Percentiles rank a stretch among this genome's conserved stretches.
Conservation (phyloP, 108 stramenopile genomes). For the Skeletonema grethae region DNA sequence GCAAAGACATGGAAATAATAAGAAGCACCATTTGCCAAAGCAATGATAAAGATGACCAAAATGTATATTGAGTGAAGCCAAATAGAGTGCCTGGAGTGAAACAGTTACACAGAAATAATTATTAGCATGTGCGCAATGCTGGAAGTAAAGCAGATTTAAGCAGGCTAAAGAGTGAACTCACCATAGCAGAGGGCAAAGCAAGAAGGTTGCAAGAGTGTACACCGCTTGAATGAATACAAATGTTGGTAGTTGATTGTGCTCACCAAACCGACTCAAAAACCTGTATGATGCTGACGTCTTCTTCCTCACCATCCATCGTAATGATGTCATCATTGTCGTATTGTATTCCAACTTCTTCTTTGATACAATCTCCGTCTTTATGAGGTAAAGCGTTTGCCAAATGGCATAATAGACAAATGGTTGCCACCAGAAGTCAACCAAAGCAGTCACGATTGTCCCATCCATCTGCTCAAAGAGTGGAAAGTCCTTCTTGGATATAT, state of each 20-base stretch:
- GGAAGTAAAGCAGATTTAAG: background rate
- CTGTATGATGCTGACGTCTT: conserved; percentile 38
- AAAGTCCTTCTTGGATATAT: conserved; percentile 25
- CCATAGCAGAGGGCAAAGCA: conserved; percentile 18
- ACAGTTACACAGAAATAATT: conserved; percentile 1
- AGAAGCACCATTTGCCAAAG: conserved; percentile 46
- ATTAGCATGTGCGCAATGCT: conserved; percentile 18
- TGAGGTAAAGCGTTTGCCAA: conserved; percentile 72
- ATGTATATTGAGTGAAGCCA: conserved; percentile 45
- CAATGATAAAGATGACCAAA: conserved; percentile 35
- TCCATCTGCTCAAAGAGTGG: conserved; percentile 39
- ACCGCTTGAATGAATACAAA: conserved; percentile 44
- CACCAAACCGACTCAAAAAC: conserved; percentile 45
- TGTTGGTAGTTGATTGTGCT: conserved; percentile 48
- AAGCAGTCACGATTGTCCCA: conserved; percentile 12
- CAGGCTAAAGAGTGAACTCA: background rate
- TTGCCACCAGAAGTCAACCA: conserved; percentile 49
- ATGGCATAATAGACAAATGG: conserved; percentile 48
- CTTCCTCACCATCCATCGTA: conserved; percentile 46
- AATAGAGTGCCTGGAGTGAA: conserved; percentile 30
- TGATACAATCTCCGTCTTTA: conserved; percentile 77
- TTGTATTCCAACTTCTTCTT: conserved; percentile 44
- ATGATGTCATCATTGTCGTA: conserved; percentile 42
- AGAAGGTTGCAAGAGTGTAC: conserved; percentile 40
- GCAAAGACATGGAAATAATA: conserved; percentile 59